Percentiles rank a stretch among this genome's conserved stretches.
Evolutionary conservation across 441 rosid species (phyloP).

Genomic region (Sinapis alba): DNA sequence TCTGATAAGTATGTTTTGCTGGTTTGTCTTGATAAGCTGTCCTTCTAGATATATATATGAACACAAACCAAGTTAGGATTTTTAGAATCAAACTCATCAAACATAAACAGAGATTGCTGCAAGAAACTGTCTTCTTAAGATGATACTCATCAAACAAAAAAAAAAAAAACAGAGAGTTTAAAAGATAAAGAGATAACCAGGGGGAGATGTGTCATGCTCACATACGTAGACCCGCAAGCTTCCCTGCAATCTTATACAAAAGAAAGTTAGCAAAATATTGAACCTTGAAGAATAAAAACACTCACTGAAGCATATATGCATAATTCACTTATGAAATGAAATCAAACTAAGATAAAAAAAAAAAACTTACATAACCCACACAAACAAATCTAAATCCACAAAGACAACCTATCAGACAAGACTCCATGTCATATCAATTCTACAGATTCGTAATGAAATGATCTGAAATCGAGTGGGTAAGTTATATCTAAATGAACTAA

Average conservation of each 20-base stretch:
- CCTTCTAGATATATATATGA: conserved; percentile 57
- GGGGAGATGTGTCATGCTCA: conserved; percentile 88
- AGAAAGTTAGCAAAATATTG: neutral
- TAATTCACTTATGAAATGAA: no score
- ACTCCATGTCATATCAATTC: neutral
- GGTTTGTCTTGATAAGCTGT: conserved; percentile 85
- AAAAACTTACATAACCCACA: neutral
- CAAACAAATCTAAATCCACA: neutral
- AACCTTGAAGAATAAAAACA: neutral
- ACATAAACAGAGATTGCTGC: neutral
- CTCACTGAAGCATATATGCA: neutral
- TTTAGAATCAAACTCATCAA: neutral
- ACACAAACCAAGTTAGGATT: conserved; percentile 30
- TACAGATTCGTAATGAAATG: neutral
- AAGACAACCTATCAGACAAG: neutral
- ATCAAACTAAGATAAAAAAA: neutral
- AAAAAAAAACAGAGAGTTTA: neutral
- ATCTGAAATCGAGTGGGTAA: neutral
- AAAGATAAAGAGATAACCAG: conserved; percentile 45
- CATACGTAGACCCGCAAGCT: conserved; percentile 77
- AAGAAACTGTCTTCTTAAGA: neutral
- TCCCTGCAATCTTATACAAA: conserved; percentile 56
- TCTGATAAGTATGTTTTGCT: conserved; percentile 90
- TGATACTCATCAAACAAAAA: neutral
- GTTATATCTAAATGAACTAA: neutral